Evolutionary conservation across 257 asterid genomes (phyloP).

Genomic region (Knoxia roxburghii): DNA sequence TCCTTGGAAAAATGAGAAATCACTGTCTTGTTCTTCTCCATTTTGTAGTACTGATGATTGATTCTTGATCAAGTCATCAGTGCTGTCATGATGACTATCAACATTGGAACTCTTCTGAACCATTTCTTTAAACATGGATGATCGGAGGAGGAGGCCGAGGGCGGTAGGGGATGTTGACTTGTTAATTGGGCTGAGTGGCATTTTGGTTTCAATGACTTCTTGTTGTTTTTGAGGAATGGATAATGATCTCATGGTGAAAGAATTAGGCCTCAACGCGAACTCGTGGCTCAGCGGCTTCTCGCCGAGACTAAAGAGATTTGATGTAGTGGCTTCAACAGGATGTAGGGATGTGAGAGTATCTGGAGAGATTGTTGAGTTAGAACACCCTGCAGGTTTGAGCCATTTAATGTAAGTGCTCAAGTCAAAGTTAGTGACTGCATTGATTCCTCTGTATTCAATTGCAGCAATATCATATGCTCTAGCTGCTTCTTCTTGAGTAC

Average conservation of each 20-base stretch:
- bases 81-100: conserved; percentile 8
- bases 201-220: conserved; percentile 54
- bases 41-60: not conserved
- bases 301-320: conserved; percentile 19
- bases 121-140: conserved; percentile 63
- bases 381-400: conserved; percentile 39
- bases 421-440: conserved; percentile 68
- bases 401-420: conserved; percentile 53
- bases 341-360: conserved; percentile 12
- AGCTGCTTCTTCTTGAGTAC: conserved; percentile 82
- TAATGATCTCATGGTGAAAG: conserved; percentile 27
- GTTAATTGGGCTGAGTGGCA: conserved; percentile 46
- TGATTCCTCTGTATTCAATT: conserved; percentile 62
- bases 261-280: conserved; percentile 21
- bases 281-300: conserved; percentile 14
- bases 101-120: conserved; percentile 42
- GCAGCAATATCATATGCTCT: conserved; percentile 74
- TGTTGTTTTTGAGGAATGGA: conserved; percentile 42
- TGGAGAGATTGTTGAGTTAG: conserved; percentile 24
- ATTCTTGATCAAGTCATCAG: conserved; percentile 9
- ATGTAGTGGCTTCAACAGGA: conserved; percentile 10
- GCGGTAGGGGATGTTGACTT: conserved; percentile 57
- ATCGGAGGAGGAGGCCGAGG: conserved; percentile 54
- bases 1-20: conserved; percentile 25
- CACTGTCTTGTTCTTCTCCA: not conserved